Evolutionary conservation across 179 eudicot genomes (phyloP), one percentile per base, ranked within the genome.

Genomic region (Gypsophila paniculata): DNA sequence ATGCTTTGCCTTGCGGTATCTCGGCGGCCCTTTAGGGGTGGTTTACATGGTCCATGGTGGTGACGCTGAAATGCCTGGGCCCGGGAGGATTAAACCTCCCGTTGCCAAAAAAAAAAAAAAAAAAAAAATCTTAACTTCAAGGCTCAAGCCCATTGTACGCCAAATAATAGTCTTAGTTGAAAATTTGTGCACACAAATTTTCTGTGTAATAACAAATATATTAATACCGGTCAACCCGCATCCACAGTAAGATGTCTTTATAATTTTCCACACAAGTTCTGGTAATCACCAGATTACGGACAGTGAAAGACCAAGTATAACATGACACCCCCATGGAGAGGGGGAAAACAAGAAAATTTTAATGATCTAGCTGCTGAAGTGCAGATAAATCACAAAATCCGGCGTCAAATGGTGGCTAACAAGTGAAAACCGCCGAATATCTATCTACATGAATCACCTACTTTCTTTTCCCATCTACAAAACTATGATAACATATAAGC

Each of bases 381-480:
- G 65, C 65, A 61, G 18, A 62, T 62, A 62, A 18, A 62, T 62
- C 67, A 62, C 67, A 62, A 62, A 62, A 61, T 34, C 19, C 42
- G 48, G 67, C 67, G 39, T 62, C 46, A 62, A 32, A 62, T 18
- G 67, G 67, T 61, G 65, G 65, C 29, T 61, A 36, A 18, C 67
- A 36, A 14, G 64, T 38, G 66, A 17, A 62, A 62, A 18, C 67
- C 48, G 67, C 67, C 23, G 17, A 46, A 34, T n/a, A 18, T 62
- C 22, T 62, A 62, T 62, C 67, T 62, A 62, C 67, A 60, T 12
- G n/a, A 60, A 25, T 60, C 64, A 36, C 39, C 67, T 36, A 62
- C 46, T 34, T 18, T 62, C 67, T n/a, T 62, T 36, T 60, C 48
- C 67, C 67, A 62, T 62, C 67, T 62, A 62, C 44, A 62, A 62